Percentiles rank a stretch among this genome's conserved stretches.
Conservation (phyloP, 2,329 filamentous ascomycete genomes). For the Fusarium fracticaudum region DNA sequence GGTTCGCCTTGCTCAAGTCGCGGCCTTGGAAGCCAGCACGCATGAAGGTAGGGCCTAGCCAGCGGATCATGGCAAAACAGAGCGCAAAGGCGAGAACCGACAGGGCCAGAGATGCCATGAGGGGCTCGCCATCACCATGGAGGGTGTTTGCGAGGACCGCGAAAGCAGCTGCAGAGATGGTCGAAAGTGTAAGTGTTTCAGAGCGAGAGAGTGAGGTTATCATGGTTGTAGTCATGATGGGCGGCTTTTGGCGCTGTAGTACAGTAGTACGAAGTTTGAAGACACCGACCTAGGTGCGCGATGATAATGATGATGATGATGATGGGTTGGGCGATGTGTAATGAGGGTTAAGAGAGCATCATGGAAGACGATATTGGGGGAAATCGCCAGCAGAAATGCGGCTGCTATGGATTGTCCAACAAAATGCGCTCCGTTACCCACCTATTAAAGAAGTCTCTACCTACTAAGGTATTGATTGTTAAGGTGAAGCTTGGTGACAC, state of each 20-base stretch:
- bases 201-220: conserved; percentile 56
- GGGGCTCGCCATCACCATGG: conserved; percentile 84
- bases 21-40: conserved; percentile 87
- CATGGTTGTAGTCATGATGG: conserved; percentile 45
- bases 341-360: conserved; percentile 22
- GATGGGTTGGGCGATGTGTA: conserved; percentile 1
- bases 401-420: neutral
- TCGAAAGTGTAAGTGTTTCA: conserved; percentile 66
- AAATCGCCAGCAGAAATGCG: neutral
- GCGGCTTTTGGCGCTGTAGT: conserved; percentile 1
- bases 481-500: conserved; percentile 34
- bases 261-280: neutral
- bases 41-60: conserved; percentile 92
- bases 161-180: conserved; percentile 74
- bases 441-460: neutral
- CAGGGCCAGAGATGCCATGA: conserved; percentile 88
- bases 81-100: conserved; percentile 85
- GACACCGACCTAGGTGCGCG: neutral
- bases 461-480: neutral
- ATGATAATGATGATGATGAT: neutral
- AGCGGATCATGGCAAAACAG: conserved; percentile 87
- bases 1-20: conserved; percentile 79
- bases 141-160: conserved; percentile 84
- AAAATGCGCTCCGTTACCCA: neutral
- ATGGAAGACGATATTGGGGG: neutral